These are phyloP conservation scores for Ascodesmis nigricans DNA, from an alignment of 495 filamentous ascomycete genomes.

Conservation along the genomic window DNA sequence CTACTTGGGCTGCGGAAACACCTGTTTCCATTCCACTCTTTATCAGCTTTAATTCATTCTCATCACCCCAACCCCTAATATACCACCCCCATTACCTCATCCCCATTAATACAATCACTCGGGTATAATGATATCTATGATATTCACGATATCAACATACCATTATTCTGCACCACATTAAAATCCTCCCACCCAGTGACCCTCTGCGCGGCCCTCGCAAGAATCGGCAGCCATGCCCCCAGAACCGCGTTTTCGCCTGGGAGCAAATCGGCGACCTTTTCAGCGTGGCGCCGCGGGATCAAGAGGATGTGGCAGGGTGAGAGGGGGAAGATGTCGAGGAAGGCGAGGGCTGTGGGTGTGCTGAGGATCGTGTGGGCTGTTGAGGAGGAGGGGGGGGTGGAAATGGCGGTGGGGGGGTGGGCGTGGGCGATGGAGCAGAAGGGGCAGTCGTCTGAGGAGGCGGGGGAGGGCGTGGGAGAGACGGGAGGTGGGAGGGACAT, in stretches of 20 bases:
- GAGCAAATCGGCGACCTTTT: slow-evolving; percentile 38
- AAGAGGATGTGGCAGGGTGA: slow-evolving; percentile 58
- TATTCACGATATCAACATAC: slow-evolving; percentile 25
- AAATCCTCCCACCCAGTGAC: slow-evolving; percentile 48
- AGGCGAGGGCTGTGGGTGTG: slow-evolving; percentile 50
- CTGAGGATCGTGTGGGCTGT: slow-evolving; percentile 49
- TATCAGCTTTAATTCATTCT: too few species aligned
- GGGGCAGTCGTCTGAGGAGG: slow-evolving; percentile 28
- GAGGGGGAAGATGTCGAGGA: slow-evolving; percentile 78
- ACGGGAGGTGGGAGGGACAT: slow-evolving; percentile 4
- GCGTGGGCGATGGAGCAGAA: slow-evolving; percentile 44
- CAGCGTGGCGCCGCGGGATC: slow-evolving; percentile 44
- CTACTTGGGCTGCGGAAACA: slow-evolving; percentile 64
- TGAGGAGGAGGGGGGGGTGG: slow-evolving; percentile 21
- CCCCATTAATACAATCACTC: too few species aligned
- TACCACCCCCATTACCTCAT: too few species aligned
- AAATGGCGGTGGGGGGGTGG: slow-evolving; percentile 25
- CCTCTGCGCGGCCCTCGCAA: slow-evolving; percentile 46
- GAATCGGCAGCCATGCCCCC: slow-evolving; percentile 48
- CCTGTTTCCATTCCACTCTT: too few species aligned
- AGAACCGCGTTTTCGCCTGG: slow-evolving; percentile 20
- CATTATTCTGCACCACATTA: slow-evolving; percentile 94
- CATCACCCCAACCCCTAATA: too few species aligned
- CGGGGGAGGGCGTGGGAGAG: slow-evolving; percentile 18
- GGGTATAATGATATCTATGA: too few species aligned